A percentile compares a stretch with the other conserved stretches of the same genome.
Conservation (phyloP, 352 stramenopile species). For the Phytophthora kernoviae region DNA sequence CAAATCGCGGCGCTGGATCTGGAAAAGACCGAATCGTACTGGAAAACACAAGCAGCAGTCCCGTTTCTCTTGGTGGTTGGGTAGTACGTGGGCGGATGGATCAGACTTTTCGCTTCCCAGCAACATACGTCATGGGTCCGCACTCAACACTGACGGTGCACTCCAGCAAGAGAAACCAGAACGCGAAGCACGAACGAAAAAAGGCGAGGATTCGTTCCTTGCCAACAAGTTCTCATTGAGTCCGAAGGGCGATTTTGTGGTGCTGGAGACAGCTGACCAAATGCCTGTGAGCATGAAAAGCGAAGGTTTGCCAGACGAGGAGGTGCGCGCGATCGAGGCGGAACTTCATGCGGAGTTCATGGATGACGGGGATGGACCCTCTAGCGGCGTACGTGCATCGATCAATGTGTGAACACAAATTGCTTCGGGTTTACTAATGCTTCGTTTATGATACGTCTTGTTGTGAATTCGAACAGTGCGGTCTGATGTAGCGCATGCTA, state of each 20-base stretch:
- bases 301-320: constrained; percentile 59
- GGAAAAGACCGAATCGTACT: constrained; percentile 77
- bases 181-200: constrained; percentile 74
- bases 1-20: constrained; percentile 72
- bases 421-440: constrained; percentile 7
- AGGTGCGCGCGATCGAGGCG: constrained; percentile 66
- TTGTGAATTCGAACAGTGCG: constrained; percentile 26
- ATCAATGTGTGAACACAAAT: background rate
- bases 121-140: constrained; percentile 68
- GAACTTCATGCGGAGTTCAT: constrained; percentile 54
- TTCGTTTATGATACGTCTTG: constrained; percentile 2
- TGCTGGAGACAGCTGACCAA: constrained; percentile 68
- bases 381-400: constrained; percentile 53
- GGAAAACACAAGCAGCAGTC: constrained; percentile 69
- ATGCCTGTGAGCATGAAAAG: constrained; percentile 70
- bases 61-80: constrained; percentile 68
- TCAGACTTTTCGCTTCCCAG: constrained; percentile 76
- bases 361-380: constrained; percentile 55
- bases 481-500: constrained; percentile 36
- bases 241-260: constrained; percentile 64
- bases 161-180: constrained; percentile 83
- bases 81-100: constrained; percentile 63
- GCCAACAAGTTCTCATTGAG: constrained; percentile 85
- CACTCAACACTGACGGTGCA: constrained; percentile 76
- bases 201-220: constrained; percentile 77